Base-by-base conservation (phyloP, 2,329 filamentous ascomycete species). In the Monosporascus sp. region DNA sequence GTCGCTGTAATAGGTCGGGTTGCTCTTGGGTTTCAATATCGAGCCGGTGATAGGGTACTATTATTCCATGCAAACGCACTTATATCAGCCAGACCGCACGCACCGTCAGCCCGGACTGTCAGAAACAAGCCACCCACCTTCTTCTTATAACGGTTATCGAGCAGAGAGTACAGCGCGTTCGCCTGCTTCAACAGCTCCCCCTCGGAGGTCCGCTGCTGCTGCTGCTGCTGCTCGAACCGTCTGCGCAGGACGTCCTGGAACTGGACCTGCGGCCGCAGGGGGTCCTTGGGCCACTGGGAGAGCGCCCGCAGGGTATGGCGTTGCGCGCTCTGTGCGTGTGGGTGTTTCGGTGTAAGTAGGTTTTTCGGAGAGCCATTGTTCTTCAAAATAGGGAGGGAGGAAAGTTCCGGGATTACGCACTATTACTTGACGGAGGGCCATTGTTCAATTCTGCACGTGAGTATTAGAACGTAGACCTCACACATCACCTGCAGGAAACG, bases 1-100 rank as follows among this genome's bases (percentile, higher is more conserved):
- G 57, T 85, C 80, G 20, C 72, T 67, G 62, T 85, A 88, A 65
- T 88, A 85, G 0, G 77, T 80, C 38, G 84, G 84, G 58, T 86
- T 82, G 62, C 81, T 84, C 65, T 75, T 76, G 15, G 85, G 84
- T 50, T 74, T 68, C 53, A 86, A 69, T 44, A 86, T 69, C 4
- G 69, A 69, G 41, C 78, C 76, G n/a, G 69, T 75, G 14, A 78
- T 63, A 20, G 71, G 72, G 59, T 81, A 78, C 75, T 22, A 38
- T 17, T 36, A 42, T 36, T 47, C 37, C 5, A 11, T 3, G 9
- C 9, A 31, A 31, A 11, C 11, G 3, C 5, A 11, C 24, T 27
- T 4, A 22, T 39, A 18, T 18, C 8, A 48, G 24, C 25, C 11
- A 11, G 20, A 42, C 39, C 20, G 39, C 17, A 42, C 18, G 20